phyloP scores from a whole-genome alignment of 768 basidiomycete genomes.

The Hebeloma cylindrosporum region DNA sequence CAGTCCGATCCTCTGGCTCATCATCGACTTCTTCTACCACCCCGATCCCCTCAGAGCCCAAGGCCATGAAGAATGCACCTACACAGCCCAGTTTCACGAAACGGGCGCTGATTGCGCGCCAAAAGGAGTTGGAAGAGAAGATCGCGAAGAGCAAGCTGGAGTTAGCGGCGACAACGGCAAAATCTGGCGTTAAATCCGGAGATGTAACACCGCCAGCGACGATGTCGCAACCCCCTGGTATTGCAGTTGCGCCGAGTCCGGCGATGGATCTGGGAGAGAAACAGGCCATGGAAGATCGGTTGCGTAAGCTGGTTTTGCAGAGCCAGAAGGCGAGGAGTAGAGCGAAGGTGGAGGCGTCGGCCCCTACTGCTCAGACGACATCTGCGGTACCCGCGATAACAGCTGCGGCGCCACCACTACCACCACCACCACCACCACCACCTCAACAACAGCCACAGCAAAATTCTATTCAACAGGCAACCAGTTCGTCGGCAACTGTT shows the following conservation, averaged over 20 bases:
- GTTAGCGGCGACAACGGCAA: conserved; percentile 21
- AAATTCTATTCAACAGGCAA: neutral
- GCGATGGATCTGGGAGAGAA: conserved; percentile 24
- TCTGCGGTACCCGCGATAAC: neutral
- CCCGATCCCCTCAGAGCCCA: conserved; percentile 35
- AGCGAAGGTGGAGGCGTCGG: conserved; percentile 3
- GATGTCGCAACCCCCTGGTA: no score
- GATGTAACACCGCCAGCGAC: no score
- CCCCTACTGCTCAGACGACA: conserved; percentile 3
- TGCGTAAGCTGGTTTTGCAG: conserved; percentile 39
- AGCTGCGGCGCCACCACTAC: neutral
- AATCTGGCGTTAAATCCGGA: no score
- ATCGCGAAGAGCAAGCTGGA: conserved; percentile 40
- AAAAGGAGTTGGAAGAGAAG: conserved; percentile 46
- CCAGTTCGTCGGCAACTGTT: conserved; percentile 2
- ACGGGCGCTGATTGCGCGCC: conserved; percentile 38
- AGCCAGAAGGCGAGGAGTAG: conserved; percentile 34
- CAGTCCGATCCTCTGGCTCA: no score
- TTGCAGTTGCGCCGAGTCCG: conserved; percentile 6
- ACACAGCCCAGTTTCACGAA: conserved; percentile 39
- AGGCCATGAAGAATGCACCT: conserved; percentile 38
- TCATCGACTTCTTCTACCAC: conserved; percentile 12
- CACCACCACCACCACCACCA: neutral
- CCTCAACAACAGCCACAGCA: conserved; percentile 3
- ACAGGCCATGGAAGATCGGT: conserved; percentile 42